Evolutionary conservation across 2,329 filamentous ascomycete genomes (phyloP).

Genomic region (Whalleya microplaca): DNA sequence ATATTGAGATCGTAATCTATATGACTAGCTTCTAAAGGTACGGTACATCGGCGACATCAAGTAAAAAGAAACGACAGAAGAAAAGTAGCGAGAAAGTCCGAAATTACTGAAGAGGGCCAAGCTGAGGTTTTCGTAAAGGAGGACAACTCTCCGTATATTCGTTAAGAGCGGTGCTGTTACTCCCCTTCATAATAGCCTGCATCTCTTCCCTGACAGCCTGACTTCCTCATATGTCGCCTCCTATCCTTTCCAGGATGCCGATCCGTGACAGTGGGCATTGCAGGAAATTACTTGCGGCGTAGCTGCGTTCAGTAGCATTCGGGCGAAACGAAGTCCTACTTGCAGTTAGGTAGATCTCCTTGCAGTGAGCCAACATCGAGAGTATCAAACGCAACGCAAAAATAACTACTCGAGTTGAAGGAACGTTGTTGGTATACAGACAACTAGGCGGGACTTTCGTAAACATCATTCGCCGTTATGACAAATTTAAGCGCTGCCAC

Average conservation of each 20-base stretch:
- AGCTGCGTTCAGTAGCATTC: background rate
- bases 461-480: too few relatives aligned
- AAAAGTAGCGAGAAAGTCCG: background rate
- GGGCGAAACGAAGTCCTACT: too few relatives aligned
- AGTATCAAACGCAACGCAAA: too few relatives aligned
- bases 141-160: background rate
- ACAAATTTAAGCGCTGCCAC: too few relatives aligned
- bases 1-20: background rate
- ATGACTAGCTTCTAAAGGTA: background rate
- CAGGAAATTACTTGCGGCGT: background rate
- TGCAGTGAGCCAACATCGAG: too few relatives aligned
- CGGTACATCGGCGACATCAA: background rate
- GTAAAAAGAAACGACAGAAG: background rate
- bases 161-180: too few relatives aligned
- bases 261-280: background rate
- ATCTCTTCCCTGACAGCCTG: background rate
- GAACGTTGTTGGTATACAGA: too few relatives aligned
- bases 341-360: too few relatives aligned
- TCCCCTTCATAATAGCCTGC: background rate
- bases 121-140: background rate
- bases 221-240: background rate
- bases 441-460: too few relatives aligned
- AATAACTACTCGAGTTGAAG: too few relatives aligned
- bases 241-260: background rate
- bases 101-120: background rate